phyloP scores from a whole-genome alignment of 2,329 filamentous ascomycete genomes.

The Colletotrichum sublineola region DNA sequence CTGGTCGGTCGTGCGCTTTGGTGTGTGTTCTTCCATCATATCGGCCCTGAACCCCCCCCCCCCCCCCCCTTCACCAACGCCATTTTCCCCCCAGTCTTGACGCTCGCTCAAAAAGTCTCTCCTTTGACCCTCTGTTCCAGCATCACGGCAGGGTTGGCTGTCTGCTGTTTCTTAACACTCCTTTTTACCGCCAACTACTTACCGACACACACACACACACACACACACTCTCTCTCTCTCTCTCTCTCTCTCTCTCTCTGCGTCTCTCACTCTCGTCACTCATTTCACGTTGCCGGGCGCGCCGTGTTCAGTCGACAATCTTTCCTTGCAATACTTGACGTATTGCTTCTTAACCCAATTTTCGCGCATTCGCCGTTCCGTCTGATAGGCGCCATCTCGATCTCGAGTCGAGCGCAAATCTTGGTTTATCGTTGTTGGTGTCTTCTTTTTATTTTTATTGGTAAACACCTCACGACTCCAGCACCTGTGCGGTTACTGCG shows the following conservation, averaged over 20 bases:
- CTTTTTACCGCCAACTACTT: conserved; percentile 1
- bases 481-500: neutral
- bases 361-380: neutral
- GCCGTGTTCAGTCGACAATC: conserved; percentile 5
- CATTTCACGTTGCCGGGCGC: conserved; percentile 26
- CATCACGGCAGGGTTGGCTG: conserved; percentile 14
- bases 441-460: too few species aligned
- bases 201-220: conserved; percentile 19
- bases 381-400: neutral
- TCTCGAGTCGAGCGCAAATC: neutral
- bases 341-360: neutral
- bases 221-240: conserved; percentile 15
- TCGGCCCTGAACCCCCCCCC: conserved; percentile 25
- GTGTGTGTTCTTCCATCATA: neutral
- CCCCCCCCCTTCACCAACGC: too few species aligned
- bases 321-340: conserved; percentile 32
- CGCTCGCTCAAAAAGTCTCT: conserved; percentile 11
- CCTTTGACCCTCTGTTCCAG: conserved; percentile 12
- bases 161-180: conserved; percentile 7
- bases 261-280: conserved; percentile 30
- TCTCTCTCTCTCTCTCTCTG: conserved; percentile 7
- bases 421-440: too few species aligned
- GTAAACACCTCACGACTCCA: neutral
- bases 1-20: conserved; percentile 10
- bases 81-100: conserved; percentile 12